Percentiles rank a stretch among this genome's conserved stretches.
Conservation (phyloP, 257 asterid genomes). For the Salvia hispanica region DNA sequence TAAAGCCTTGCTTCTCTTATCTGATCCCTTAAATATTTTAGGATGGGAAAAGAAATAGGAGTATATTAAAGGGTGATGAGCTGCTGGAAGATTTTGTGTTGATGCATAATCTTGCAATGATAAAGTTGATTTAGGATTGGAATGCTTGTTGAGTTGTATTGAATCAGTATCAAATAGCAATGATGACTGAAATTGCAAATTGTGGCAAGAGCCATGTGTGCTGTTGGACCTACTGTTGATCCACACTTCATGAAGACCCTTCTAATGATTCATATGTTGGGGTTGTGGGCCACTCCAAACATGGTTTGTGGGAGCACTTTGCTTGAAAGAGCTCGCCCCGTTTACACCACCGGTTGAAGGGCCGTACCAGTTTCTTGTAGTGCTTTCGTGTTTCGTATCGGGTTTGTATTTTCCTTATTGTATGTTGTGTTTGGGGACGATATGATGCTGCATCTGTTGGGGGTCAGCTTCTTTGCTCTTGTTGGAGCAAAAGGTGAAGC, state of each 20-base stretch:
- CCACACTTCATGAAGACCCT: too few species aligned
- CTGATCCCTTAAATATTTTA: too few species aligned
- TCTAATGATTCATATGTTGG: slow-evolving; percentile 21
- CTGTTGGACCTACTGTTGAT: slow-evolving; percentile 43
- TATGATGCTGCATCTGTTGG: not conserved
- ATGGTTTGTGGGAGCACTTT: not conserved
- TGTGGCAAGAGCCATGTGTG: slow-evolving; percentile 57
- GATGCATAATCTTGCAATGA: slow-evolving; percentile 42
- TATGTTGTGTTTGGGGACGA: not conserved
- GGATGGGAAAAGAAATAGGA: too few species aligned
- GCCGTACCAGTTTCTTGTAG: not conserved
- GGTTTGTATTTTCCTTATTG: slow-evolving; percentile 7
- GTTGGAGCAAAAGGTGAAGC: slow-evolving; percentile 25
- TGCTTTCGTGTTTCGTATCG: not conserved
- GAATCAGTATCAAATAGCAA: slow-evolving; percentile 35
- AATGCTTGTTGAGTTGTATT: slow-evolving; percentile 39
- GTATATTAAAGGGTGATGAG: not conserved
- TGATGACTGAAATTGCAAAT: slow-evolving; percentile 43
- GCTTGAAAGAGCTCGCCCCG: not conserved
- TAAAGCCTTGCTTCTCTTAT: not conserved
- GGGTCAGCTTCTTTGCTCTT: slow-evolving; percentile 11
- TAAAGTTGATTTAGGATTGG: slow-evolving; percentile 38
- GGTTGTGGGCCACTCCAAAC: slow-evolving; percentile 17
- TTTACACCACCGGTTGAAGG: not conserved
- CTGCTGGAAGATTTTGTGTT: slow-evolving; percentile 18